A percentile compares a stretch with the other conserved stretches of the same genome.
These are phyloP conservation scores for Ophiostoma sp. DNA, from an alignment of 2,329 filamentous ascomycete species.

Conservation along the genomic window DNA sequence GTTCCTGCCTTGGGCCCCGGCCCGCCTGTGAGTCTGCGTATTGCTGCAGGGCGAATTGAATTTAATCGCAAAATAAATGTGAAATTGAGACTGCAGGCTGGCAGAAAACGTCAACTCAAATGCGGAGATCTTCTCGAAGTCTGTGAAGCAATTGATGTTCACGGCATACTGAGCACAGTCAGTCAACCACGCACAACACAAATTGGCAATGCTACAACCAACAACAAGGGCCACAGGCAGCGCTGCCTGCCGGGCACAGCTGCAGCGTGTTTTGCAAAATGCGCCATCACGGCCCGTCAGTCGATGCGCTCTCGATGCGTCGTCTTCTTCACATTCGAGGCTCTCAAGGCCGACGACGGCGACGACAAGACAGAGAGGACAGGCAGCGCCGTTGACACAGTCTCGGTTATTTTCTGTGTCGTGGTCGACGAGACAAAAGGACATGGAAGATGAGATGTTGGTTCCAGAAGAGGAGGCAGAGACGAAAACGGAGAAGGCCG, in stretches of 20 bases:
- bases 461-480: neutral
- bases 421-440: neutral
- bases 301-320: neutral
- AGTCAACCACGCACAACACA: no score
- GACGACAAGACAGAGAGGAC: neutral
- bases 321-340: neutral
- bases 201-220: constrained; percentile 23
- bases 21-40: neutral
- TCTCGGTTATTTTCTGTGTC: constrained; percentile 2
- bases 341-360: neutral
- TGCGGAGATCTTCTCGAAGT: neutral
- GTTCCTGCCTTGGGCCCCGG: neutral
- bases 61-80: constrained; percentile 17
- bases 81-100: neutral
- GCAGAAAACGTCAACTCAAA: neutral
- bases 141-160: neutral
- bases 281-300: neutral
- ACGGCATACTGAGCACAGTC: no score
- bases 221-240: constrained; percentile 25
- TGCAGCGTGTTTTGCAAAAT: constrained; percentile 14
- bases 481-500: neutral
- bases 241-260: constrained; percentile 9
- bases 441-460: neutral
- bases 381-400: neutral
- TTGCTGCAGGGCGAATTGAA: neutral